A percentile compares a stretch with the other conserved stretches of the same genome.
Conservation (phyloP, 2,329 filamentous ascomycete genomes). For the Metarhizium anisopliae region DNA sequence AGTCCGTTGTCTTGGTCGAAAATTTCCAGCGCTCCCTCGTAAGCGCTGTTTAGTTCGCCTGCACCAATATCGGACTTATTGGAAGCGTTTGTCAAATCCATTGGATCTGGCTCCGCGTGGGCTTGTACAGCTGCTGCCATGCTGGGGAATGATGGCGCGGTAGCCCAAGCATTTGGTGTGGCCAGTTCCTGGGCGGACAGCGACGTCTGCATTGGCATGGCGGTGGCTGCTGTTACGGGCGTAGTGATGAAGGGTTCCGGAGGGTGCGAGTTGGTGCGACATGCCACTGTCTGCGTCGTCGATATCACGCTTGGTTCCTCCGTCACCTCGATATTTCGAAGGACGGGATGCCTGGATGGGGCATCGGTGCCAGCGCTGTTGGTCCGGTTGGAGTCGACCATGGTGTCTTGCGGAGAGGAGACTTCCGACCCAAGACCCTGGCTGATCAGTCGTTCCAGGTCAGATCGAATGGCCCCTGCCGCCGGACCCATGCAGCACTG, state of each 20-base stretch:
- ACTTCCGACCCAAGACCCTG: conserved; percentile 28
- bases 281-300: background rate
- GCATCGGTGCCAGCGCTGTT: conserved; percentile 8
- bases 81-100: conserved; percentile 8
- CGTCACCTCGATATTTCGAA: conserved; percentile 16
- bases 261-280: background rate
- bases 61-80: conserved; percentile 25
- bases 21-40: conserved; percentile 38
- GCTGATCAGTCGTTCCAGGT: conserved; percentile 42
- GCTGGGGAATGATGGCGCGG: background rate
- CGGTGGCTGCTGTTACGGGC: background rate
- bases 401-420: conserved; percentile 8
- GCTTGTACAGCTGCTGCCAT: background rate
- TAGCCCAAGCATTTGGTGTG: background rate
- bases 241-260: conserved; percentile 1
- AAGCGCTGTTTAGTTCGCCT: conserved; percentile 38
- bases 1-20: conserved; percentile 36
- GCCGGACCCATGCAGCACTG: conserved; percentile 43
- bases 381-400: conserved; percentile 1
- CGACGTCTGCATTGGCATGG: background rate
- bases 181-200: background rate
- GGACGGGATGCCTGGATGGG: conserved; percentile 6
- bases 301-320: conserved; percentile 18
- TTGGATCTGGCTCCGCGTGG: conserved; percentile 11
- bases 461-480: conserved; percentile 35